A percentile compares a stretch with the other conserved stretches of the same genome.
phyloP scores from a whole-genome alignment of 495 filamentous ascomycete species.

The Penicillium bovifimosum region DNA sequence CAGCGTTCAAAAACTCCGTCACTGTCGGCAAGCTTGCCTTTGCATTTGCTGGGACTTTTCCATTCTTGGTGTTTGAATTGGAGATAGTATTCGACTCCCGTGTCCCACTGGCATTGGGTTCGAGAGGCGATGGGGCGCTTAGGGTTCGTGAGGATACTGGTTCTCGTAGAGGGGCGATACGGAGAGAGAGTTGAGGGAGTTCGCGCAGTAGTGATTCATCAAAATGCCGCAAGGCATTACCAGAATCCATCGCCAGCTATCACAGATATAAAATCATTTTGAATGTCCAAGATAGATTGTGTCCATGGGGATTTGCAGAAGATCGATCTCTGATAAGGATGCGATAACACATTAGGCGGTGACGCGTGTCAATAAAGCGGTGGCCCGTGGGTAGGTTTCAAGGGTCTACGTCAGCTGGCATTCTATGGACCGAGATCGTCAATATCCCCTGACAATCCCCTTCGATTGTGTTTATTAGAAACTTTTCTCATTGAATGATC shows the following conservation, averaged over 20 bases:
- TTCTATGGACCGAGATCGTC: neutral
- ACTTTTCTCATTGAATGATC: neutral
- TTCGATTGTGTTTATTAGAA: neutral
- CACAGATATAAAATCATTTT: slow-evolving; percentile 1
- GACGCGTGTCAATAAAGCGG: slow-evolving; percentile 4
- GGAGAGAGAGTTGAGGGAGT: slow-evolving; percentile 40
- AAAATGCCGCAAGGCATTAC: slow-evolving; percentile 27
- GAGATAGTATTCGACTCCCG: slow-evolving; percentile 30
- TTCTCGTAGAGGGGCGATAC: slow-evolving; percentile 47
- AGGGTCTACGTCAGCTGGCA: slow-evolving; percentile 12
- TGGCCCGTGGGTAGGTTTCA: neutral
- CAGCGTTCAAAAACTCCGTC: slow-evolving; percentile 32
- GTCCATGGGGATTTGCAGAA: neutral
- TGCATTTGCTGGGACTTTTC: slow-evolving; percentile 23
- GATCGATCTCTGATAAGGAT: slow-evolving; percentile 13
- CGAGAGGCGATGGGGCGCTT: slow-evolving; percentile 40
- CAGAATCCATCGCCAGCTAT: slow-evolving; percentile 29
- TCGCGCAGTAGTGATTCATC: slow-evolving; percentile 43
- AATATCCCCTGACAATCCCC: slow-evolving; percentile 1
- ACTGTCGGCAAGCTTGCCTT: slow-evolving; percentile 27
- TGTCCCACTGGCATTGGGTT: slow-evolving; percentile 40
- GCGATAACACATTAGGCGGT: slow-evolving; percentile 12
- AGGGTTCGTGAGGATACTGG: slow-evolving; percentile 41
- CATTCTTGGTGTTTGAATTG: slow-evolving; percentile 29
- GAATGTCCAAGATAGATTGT: neutral